phyloP scores from a whole-genome alignment of 768 basidiomycete species.

The Pleurotus giganteus region DNA sequence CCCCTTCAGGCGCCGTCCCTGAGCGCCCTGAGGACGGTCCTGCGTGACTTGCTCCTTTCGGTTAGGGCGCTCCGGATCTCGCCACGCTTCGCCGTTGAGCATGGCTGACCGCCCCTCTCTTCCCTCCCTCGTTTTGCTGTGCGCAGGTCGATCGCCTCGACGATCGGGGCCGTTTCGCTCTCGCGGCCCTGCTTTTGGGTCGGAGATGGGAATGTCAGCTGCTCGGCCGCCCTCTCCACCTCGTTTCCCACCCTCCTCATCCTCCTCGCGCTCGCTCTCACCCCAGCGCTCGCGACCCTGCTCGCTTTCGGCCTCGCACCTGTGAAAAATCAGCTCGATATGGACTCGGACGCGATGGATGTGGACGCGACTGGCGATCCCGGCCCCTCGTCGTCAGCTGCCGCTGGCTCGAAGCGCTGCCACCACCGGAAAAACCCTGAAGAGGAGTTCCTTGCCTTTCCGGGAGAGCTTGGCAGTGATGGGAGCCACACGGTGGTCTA shows the following conservation, averaged over 20 bases:
- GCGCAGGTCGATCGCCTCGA: too few relatives aligned
- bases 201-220: too few relatives aligned
- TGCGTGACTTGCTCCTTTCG: too few relatives aligned
- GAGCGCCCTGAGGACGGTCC: too few relatives aligned
- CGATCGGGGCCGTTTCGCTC: too few relatives aligned
- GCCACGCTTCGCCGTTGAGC: too few relatives aligned
- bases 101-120: too few relatives aligned
- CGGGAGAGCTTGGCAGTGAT: background rate
- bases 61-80: too few relatives aligned
- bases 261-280: background rate
- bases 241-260: background rate
- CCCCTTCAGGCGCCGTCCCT: too few relatives aligned
- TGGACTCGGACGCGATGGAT: background rate
- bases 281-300: background rate
- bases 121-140: too few relatives aligned
- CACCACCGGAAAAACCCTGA: background rate
- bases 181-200: too few relatives aligned
- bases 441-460: background rate
- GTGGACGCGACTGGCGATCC: background rate
- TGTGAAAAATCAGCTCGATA: background rate
- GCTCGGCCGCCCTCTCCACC: background rate
- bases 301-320: background rate
- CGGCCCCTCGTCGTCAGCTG: background rate
- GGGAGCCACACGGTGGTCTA: background rate
- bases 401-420: too few relatives aligned